Conservation (phyloP, 2,329 filamentous ascomycete genomes). For the Trichoderma cornu-damae region DNA sequence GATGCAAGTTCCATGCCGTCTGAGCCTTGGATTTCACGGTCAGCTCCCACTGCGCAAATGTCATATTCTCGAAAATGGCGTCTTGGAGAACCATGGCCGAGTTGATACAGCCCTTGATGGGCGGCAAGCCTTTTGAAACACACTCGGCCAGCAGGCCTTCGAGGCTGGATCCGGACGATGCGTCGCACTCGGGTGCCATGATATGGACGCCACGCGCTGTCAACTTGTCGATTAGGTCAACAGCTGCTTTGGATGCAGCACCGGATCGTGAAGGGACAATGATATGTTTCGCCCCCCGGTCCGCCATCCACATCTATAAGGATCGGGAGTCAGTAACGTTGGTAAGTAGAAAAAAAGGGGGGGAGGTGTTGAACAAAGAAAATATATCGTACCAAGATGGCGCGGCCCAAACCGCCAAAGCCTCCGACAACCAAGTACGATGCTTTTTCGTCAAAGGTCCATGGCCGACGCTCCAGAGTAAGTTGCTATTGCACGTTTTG, state of each 20-base stretch:
- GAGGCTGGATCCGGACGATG: conserved; percentile 12
- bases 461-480: not conserved
- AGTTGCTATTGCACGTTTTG: not conserved
- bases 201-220: conserved; percentile 16
- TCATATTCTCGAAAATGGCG: conserved; percentile 27
- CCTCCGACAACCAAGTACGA: conserved; percentile 27
- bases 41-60: conserved; percentile 24
- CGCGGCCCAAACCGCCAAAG: conserved; percentile 24
- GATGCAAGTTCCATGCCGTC: conserved; percentile 31
- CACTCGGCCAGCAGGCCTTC: conserved; percentile 18
- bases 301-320: conserved; percentile 16
- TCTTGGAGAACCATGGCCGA: conserved; percentile 32
- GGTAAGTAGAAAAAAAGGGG: no score
- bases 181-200: conserved; percentile 21
- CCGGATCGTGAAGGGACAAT: conserved; percentile 31
- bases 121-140: conserved; percentile 20
- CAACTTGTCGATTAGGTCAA: conserved; percentile 21
- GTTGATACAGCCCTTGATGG: conserved; percentile 28
- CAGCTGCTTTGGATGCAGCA: conserved; percentile 18
- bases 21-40: conserved; percentile 32
- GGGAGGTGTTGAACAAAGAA: no score
- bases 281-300: conserved; percentile 25
- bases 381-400: no score
- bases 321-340: no score
- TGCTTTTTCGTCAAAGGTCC: conserved; percentile 8